phyloP scores from a whole-genome alignment of 2,329 filamentous ascomycete species.

The Arthrobotrys pseudoclavata region DNA sequence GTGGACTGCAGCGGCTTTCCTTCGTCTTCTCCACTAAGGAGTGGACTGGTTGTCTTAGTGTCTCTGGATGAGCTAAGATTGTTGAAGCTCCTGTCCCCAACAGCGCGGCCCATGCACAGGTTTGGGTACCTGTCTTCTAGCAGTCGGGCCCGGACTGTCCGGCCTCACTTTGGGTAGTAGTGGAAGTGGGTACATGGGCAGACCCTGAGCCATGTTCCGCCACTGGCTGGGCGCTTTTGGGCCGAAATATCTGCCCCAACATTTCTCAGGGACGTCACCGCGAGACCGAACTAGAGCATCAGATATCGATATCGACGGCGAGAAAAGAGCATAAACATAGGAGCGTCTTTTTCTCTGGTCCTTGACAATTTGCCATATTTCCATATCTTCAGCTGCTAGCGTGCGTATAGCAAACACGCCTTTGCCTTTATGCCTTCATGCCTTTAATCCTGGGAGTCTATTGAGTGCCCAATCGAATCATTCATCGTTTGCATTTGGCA shows the following conservation, averaged over 20 bases:
- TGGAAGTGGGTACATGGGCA: conserved; percentile 36
- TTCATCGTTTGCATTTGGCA: conserved; percentile 42
- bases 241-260: conserved; percentile 48
- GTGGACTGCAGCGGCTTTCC: conserved; percentile 19
- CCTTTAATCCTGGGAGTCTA: neutral
- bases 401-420: neutral
- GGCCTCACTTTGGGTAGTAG: conserved; percentile 28
- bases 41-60: conserved; percentile 7
- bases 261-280: conserved; percentile 42
- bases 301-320: conserved; percentile 5
- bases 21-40: conserved; percentile 20
- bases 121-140: neutral
- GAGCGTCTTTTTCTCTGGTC: neutral
- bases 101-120: conserved; percentile 39
- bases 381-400: too few relatives aligned
- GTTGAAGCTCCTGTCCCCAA: conserved; percentile 59
- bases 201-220: conserved; percentile 50
- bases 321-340: neutral
- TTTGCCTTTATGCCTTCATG: conserved; percentile 13
- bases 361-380: neutral
- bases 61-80: conserved; percentile 48
- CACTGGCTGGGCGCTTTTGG: conserved; percentile 24
- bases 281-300: neutral
- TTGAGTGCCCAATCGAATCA: conserved; percentile 6
- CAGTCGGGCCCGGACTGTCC: conserved; percentile 39